These are phyloP conservation scores for Globisporangium sylvaticum DNA, from an alignment of 352 stramenopile species.

Conservation along the genomic window DNA sequence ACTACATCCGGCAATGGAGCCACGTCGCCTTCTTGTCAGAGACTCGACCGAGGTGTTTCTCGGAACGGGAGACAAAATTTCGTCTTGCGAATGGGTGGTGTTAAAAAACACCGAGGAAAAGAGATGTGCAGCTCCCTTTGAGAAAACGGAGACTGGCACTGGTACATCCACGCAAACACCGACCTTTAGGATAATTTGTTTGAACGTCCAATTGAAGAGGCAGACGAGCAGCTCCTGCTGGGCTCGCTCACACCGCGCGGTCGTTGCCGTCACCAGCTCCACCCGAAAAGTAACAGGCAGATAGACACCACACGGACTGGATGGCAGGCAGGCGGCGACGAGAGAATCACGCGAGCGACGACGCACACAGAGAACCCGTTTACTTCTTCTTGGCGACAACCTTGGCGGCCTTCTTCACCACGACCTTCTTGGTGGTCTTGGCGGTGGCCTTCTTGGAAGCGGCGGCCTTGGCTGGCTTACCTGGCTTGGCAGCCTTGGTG, in stretches of 20 bases:
- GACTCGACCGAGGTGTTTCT: too few species aligned
- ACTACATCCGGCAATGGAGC: too few species aligned
- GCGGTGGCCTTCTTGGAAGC: constrained; percentile 38
- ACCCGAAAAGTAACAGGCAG: neutral
- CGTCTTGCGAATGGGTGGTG: constrained; percentile 60
- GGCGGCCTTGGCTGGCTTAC: constrained; percentile 16
- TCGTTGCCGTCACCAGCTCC: neutral
- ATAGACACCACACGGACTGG: neutral
- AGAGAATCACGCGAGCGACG: neutral
- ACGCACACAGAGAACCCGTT: constrained; percentile 1
- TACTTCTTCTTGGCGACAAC: constrained; percentile 44
- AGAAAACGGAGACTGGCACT: constrained; percentile 5
- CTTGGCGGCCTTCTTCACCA: constrained; percentile 25
- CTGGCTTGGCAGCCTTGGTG: constrained; percentile 27
- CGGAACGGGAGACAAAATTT: constrained; percentile 20
- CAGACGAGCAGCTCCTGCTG: neutral
- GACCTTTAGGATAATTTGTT: constrained; percentile 25
- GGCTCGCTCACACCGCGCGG: neutral
- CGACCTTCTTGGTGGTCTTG: constrained; percentile 34
- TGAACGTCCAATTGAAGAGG: constrained; percentile 9
- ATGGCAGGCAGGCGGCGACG: neutral
- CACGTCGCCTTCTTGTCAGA: too few species aligned
- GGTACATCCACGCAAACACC: constrained; percentile 23
- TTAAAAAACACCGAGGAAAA: constrained; percentile 86
- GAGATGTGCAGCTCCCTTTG: constrained; percentile 2